Percentiles rank a stretch among this genome's conserved stretches.
These are phyloP conservation scores for Stentor coeruleus DNA, from an alignment of 73 alveolate species.

Conservation along the genomic window DNA sequence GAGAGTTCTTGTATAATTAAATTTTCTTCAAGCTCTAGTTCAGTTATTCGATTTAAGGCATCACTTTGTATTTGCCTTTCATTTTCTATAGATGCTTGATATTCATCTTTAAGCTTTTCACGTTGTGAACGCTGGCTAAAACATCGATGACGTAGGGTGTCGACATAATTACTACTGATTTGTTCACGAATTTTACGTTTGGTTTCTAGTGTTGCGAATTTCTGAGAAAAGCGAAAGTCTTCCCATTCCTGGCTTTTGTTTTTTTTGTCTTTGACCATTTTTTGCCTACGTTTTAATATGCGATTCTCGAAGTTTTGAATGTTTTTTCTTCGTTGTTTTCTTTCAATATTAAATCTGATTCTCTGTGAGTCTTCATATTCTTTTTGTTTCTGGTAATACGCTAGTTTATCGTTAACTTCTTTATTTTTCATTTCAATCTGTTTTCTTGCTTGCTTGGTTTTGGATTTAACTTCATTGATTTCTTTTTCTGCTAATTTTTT, in stretches of 20 bases:
- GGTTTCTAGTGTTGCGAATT: too few species aligned
- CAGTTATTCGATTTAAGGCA: not conserved
- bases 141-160: not conserved
- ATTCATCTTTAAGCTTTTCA: not conserved
- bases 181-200: too few species aligned
- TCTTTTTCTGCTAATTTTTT: not conserved
- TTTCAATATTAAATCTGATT: not conserved
- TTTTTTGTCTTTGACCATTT: not conserved
- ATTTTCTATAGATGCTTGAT: not conserved
- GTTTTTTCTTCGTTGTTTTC: not conserved
- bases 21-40: not conserved
- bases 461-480: not conserved
- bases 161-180: not conserved
- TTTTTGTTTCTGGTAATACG: not conserved
- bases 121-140: not conserved
- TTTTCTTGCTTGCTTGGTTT: not conserved
- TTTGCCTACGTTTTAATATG: not conserved
- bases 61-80: not conserved
- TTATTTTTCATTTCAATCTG: not conserved
- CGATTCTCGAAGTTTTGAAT: not conserved
- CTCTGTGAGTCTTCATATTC: not conserved
- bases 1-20: not conserved
- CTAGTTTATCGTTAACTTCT: not conserved
- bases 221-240: not conserved
- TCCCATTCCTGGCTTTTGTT: not conserved